Base-by-base conservation (phyloP, 805 yeast species). In the Nematodospora valgi region DNA sequence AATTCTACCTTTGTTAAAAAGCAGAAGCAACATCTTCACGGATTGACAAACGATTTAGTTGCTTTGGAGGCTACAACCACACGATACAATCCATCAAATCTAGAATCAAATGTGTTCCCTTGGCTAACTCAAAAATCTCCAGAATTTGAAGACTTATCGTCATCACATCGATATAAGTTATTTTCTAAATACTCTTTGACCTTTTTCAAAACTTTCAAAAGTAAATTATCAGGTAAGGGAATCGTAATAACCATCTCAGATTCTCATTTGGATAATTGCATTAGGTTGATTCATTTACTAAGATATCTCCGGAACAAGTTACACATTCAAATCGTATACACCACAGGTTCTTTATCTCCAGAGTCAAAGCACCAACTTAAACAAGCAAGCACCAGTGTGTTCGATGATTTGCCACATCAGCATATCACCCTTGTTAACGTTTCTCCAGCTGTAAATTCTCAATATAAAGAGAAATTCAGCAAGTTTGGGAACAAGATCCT, bases 401-500 rank as follows among this genome's bases (percentile, higher is more conserved):
- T 34, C 11, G 34, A 38, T 30, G 10, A 38, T 24, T 37, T 38
- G n/a, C 7, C 34, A 21, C 11, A 34, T 17, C 67, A 61, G 38
- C 58, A 57, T 4, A 28, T 63, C 9, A 59, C 58, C 48, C 60
- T 62, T 30, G 59, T 62, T 11, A 45, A 62, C 39, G 57, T 54
- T 1, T 32, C 46, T 7, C 39, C 45, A 3, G 42, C 62, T 7
- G 42, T 63, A 9, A 34, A 39, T 8, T 29, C 30, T 4, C 23
- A 43, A 6, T 57, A 46, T 35, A 34, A 40, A 11, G 35, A 39
- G 17, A 58, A 58, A 30, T 74, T 74, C 38, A 51, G 48, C 3
- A 62, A 70, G 0, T 74, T 68, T 48, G 69, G 68, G 30, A 72
- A 68, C 48, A 74, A 74, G 44, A 57, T 74, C 34, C 43, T 73